Percentiles rank a stretch among this genome's conserved stretches.
phyloP scores from a whole-genome alignment of 2,329 filamentous ascomycete species.

The Aspergillus sp. region DNA sequence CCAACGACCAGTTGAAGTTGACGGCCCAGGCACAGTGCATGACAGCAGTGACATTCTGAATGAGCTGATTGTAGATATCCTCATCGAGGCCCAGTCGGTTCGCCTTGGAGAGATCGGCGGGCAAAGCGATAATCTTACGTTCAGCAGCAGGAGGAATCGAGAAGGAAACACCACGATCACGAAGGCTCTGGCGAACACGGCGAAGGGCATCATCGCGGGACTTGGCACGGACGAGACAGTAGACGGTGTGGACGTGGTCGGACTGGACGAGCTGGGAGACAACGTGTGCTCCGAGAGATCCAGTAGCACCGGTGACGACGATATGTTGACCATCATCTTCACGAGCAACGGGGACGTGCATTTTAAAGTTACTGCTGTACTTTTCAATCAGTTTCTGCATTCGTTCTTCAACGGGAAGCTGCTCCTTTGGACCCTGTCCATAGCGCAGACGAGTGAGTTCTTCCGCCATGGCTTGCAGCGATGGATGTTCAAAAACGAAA shows the following conservation, averaged over 20 bases:
- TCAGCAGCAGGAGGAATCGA: conserved; percentile 11
- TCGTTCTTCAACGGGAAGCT: conserved; percentile 34
- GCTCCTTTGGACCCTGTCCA: conserved; percentile 23
- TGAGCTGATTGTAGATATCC: conserved; percentile 38
- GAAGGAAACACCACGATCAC: conserved; percentile 27
- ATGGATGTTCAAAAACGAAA: conserved; percentile 55
- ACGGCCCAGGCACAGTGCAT: conserved; percentile 63
- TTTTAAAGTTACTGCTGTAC: conserved; percentile 34
- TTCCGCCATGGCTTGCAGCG: conserved; percentile 42
- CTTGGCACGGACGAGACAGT: conserved; percentile 53
- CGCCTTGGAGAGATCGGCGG: conserved; percentile 42
- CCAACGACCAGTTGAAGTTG: conserved; percentile 56
- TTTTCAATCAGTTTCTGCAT: conserved; percentile 47
- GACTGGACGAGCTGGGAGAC: conserved; percentile 40
- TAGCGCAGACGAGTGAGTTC: conserved; percentile 40
- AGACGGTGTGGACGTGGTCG: conserved; percentile 40
- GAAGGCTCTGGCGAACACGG: conserved; percentile 43
- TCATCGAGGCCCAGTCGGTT: conserved; percentile 47
- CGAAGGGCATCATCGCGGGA: conserved; percentile 37
- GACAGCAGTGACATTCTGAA: conserved; percentile 45
- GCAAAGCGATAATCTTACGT: conserved; percentile 44
- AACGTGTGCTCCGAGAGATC: conserved; percentile 60
- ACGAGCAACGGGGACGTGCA: conserved; percentile 17
- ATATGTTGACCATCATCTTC: conserved; percentile 8
- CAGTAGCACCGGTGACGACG: conserved; percentile 61